phyloP scores from a whole-genome alignment of 495 filamentous ascomycete genomes.

The Astrothelium subdiscretum region DNA sequence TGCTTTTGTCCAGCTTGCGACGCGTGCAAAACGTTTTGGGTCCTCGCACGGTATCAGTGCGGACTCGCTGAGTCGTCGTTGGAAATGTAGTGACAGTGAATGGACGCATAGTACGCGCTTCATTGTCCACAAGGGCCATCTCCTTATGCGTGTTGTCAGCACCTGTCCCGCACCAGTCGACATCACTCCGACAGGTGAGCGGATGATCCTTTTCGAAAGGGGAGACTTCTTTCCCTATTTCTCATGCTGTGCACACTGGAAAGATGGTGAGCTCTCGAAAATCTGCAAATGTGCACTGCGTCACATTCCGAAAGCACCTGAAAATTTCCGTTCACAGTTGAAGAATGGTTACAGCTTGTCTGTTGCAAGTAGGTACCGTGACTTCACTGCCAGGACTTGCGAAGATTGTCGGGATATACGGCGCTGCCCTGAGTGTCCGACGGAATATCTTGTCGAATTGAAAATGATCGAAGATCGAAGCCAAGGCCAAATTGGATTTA shows the following conservation, averaged over 20 bases:
- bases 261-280: slow-evolving; percentile 45
- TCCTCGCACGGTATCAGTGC: slow-evolving; percentile 35
- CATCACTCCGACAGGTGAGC: slow-evolving; percentile 34
- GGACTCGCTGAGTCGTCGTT: slow-evolving; percentile 36
- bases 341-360: slow-evolving; percentile 25
- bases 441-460: slow-evolving; percentile 48
- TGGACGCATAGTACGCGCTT: slow-evolving; percentile 43
- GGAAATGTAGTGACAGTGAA: slow-evolving; percentile 31
- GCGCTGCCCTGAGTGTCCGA: slow-evolving; percentile 47
- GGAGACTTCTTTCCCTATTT: slow-evolving; percentile 51
- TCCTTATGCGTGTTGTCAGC: slow-evolving; percentile 42
- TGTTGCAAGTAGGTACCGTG: slow-evolving; percentile 28
- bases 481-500: slow-evolving; percentile 32
- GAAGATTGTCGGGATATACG: slow-evolving; percentile 44
- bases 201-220: slow-evolving; percentile 43
- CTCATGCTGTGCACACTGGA: slow-evolving; percentile 48
- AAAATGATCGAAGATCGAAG: slow-evolving; percentile 40
- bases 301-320: slow-evolving; percentile 39
- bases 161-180: slow-evolving; percentile 33
- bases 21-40: slow-evolving; percentile 32
- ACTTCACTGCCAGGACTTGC: slow-evolving; percentile 39
- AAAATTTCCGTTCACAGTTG: slow-evolving; percentile 13
- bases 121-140: slow-evolving; percentile 37
- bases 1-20: slow-evolving; percentile 42
- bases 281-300: slow-evolving; percentile 46